Percentiles rank a stretch among this genome's conserved stretches.
Evolutionary conservation across 257 asterid species (phyloP).

Genomic region (Cordia subcordata): DNA sequence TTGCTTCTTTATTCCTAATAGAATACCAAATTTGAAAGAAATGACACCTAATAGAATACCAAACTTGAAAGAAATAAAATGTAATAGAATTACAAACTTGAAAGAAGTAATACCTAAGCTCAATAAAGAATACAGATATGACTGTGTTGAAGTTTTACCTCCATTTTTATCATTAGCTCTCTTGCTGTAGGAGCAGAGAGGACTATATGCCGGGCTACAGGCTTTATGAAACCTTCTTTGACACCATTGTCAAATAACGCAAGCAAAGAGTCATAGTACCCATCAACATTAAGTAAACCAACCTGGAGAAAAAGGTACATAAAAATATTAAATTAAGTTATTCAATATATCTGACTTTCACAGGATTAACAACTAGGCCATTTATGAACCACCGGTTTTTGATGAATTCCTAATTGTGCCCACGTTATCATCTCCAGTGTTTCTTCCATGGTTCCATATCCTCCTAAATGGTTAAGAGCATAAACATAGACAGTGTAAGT

Average conservation of each 20-base stretch:
- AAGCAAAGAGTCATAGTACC: conserved; percentile 83
- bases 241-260: conserved; percentile 91
- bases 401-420: conserved; percentile 97
- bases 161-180: conserved; percentile 77
- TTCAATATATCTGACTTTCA: neutral
- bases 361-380: neutral
- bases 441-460: conserved; percentile 99
- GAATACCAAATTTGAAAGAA: no score
- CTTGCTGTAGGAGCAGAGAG: conserved; percentile 81
- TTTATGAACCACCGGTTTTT: conserved; percentile 61
- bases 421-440: conserved; percentile 94
- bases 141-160: conserved; percentile 40
- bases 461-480: conserved; percentile 50
- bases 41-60: no score
- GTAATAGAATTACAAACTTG: no score
- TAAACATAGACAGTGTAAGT: neutral
- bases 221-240: conserved; percentile 94
- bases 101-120: no score
- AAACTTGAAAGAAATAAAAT: no score
- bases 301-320: conserved; percentile 41
- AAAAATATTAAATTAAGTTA: conserved; percentile 3
- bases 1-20: no score
- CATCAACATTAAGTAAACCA: conserved; percentile 93
- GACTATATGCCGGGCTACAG: conserved; percentile 77
- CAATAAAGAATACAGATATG: neutral